Evolutionary conservation across 352 stramenopile genomes (phyloP).

Genomic region (Phytophthora boehmeriae): DNA sequence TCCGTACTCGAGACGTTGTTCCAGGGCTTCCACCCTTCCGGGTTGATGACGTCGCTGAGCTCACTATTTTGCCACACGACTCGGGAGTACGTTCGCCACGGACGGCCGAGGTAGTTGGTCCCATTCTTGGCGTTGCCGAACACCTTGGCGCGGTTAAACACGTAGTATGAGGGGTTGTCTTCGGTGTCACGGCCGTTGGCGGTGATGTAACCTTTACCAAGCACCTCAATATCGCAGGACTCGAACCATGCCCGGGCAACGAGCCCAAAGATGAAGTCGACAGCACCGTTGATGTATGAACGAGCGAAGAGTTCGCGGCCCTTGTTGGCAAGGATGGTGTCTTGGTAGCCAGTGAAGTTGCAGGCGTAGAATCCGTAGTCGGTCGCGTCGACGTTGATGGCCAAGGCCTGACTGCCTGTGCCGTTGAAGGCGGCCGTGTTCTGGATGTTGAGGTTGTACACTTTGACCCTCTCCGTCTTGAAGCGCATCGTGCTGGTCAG

Average conservation of each 20-base stretch:
- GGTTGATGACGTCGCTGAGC: conserved; percentile 27
- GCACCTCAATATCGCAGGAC: conserved; percentile 31
- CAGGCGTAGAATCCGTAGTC: conserved; percentile 38
- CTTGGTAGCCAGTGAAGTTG: conserved; percentile 27
- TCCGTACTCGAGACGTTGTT: conserved; percentile 24
- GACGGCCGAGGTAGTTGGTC: conserved; percentile 20
- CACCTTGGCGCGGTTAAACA: conserved; percentile 31
- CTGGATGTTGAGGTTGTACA: conserved; percentile 37
- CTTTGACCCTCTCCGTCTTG: conserved; percentile 32
- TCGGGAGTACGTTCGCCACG: conserved; percentile 21
- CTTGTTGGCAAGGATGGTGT: conserved; percentile 27
- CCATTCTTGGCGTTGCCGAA: conserved; percentile 21
- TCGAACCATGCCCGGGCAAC: conserved; percentile 30
- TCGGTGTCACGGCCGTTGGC: conserved; percentile 26
- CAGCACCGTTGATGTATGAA: conserved; percentile 31
- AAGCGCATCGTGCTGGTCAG: conserved; percentile 34
- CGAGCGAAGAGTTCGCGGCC: conserved; percentile 27
- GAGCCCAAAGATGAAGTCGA: conserved; percentile 31
- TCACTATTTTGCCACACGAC: conserved; percentile 30
- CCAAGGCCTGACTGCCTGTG: conserved; percentile 25
- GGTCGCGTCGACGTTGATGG: conserved; percentile 29
- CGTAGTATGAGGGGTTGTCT: conserved; percentile 17
- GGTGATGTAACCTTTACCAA: conserved; percentile 30
- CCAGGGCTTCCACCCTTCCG: conserved; percentile 24
- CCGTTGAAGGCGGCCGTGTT: conserved; percentile 22